A percentile compares a stretch with the other conserved stretches of the same genome.
These are phyloP conservation scores for Lepidium campestre DNA, from an alignment of 441 rosid species.

Conservation along the genomic window DNA sequence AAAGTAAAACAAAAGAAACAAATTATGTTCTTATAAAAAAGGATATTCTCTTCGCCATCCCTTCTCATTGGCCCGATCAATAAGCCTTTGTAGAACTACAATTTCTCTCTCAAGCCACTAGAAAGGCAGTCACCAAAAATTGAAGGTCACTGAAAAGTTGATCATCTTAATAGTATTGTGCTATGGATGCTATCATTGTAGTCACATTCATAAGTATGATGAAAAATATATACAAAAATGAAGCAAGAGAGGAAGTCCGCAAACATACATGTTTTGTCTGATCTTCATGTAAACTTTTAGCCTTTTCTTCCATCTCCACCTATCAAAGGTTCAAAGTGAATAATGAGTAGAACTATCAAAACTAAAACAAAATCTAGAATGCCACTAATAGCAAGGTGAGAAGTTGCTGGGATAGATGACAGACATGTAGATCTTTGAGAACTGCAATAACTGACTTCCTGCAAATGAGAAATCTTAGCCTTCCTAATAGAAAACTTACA, in stretches of 20 bases:
- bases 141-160: slow-evolving; percentile 2
- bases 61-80: slow-evolving; percentile 81
- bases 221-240: slow-evolving; percentile 1
- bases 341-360: neutral
- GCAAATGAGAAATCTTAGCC: neutral
- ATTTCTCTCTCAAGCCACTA: slow-evolving; percentile 79
- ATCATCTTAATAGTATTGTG: slow-evolving; percentile 2
- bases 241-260: slow-evolving; percentile 7
- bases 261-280: slow-evolving; percentile 74
- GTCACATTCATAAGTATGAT: neutral
- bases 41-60: slow-evolving; percentile 99
- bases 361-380: neutral
- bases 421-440: neutral
- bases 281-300: slow-evolving; percentile 58
- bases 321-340: slow-evolving; percentile 25
- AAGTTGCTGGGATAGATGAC: neutral
- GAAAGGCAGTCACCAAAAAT: slow-evolving; percentile 18
- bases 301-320: slow-evolving; percentile 77
- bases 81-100: slow-evolving; percentile 49
- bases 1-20: neutral
- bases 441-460: neutral
- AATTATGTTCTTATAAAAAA: slow-evolving; percentile 12
- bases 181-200: neutral
- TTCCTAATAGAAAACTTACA: slow-evolving; percentile 37
- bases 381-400: neutral